These are phyloP conservation scores for Pseudogymnoascus sp. DNA, from an alignment of 2,329 filamentous ascomycete species.

Conservation along the genomic window DNA sequence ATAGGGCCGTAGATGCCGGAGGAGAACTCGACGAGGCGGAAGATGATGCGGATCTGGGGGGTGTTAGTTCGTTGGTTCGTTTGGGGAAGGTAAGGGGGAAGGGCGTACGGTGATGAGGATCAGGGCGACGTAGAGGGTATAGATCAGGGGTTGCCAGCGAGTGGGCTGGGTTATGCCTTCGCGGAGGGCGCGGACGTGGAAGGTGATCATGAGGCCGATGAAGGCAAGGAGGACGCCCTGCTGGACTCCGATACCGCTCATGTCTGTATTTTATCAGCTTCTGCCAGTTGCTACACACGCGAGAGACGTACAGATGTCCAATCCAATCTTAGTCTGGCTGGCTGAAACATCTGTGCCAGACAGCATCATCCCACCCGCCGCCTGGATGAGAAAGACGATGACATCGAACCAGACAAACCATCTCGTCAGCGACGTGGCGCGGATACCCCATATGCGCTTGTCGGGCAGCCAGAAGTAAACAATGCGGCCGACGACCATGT, in stretches of 20 bases:
- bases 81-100: no score
- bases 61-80: neutral
- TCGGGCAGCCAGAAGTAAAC: conserved; percentile 30
- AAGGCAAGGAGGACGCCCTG: conserved; percentile 31
- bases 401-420: conserved; percentile 41
- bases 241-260: conserved; percentile 33
- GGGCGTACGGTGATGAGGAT: neutral
- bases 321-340: neutral
- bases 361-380: conserved; percentile 31
- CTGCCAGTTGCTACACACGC: neutral
- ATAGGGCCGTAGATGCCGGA: conserved; percentile 41
- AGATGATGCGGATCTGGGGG: conserved; percentile 46
- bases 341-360: conserved; percentile 20
- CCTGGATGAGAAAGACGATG: conserved; percentile 39
- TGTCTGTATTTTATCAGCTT: conserved; percentile 23
- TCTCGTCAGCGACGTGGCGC: conserved; percentile 32
- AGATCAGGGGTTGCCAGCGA: neutral
- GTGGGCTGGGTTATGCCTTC: conserved; percentile 13
- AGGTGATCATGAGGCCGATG: conserved; percentile 23
- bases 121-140: neutral
- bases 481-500: conserved; percentile 29
- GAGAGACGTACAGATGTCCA: neutral
- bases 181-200: conserved; percentile 23
- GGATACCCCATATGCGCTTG: conserved; percentile 27
- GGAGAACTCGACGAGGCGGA: conserved; percentile 49